Base-by-base conservation (phyloP, 2,329 filamentous ascomycete species). In the Seiridium cupressi region DNA sequence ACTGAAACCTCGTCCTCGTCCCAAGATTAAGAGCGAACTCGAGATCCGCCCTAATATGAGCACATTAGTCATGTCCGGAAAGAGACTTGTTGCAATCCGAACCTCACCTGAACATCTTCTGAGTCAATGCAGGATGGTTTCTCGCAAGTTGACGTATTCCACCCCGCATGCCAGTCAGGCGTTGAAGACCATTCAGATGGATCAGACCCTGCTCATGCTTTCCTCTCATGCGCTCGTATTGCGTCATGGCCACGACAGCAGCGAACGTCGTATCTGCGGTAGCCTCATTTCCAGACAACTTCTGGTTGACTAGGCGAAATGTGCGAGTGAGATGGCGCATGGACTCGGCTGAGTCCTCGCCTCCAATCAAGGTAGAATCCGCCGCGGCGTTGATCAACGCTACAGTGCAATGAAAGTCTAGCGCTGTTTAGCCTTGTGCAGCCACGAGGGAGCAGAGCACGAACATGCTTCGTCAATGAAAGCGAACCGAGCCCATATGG, bases 401-500 rank as follows among this genome's bases (percentile, higher is more conserved):
- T 32, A 73, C 59, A 4, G 65, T 59, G 32, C 65, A 64, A 57
- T 74, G 71, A 61, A 73, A 73, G 56, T 47, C 55, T 57, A n/a
- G 11, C 47, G 11, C 4, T 5, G 32, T 10, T 47, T 26, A 57
- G 42, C 8, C 26, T 9, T 26, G 5, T 4, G 42, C 18, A 40
- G 18, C 1, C 35, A 34, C 18, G 11, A 57, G 44, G 4, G 44
- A 34, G 38, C 18, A 6, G 18, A 6, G 9, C 10, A 63, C 68
- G 57, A 59, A 73, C 72, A 73, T 31, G 71, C 72, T 63, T 74
- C 69, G 44, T 73, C 71, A 35, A 64, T 31, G 40, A 72, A 69
- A 40, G 69, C 64, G 58, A 66, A 67, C 49, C 64, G 51, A 8
- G 71, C 54, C 64, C 70, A 73, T 8, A 67, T 63, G 10, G 51